These are phyloP conservation scores for Paraglomus brasilianum DNA, from an alignment of 192 early-diverging fungal genomes.

Conservation along the genomic window DNA sequence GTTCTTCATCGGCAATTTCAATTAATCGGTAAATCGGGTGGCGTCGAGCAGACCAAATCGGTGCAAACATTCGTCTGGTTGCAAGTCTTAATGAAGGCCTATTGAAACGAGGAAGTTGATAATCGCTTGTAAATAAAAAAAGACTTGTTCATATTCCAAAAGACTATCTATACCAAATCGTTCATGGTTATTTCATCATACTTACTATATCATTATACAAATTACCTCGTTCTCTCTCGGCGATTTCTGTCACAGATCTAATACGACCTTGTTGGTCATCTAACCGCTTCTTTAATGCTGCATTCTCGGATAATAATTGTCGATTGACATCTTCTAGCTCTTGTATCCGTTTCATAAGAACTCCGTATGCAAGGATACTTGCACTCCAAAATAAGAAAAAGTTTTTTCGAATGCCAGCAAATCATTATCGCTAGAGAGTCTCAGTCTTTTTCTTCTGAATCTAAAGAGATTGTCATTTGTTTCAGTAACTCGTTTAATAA, in stretches of 20 bases:
- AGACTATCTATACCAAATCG: slow-evolving; percentile 23
- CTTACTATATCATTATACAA: slow-evolving; percentile 10
- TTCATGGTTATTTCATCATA: slow-evolving; percentile 16
- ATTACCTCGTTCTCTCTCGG: slow-evolving; percentile 8
- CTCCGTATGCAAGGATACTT: not conserved
- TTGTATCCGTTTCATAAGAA: not conserved
- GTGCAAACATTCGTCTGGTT: not conserved
- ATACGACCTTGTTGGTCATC: slow-evolving; percentile 9
- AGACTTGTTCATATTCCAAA: slow-evolving; percentile 22
- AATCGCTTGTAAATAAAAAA: slow-evolving; percentile 14
- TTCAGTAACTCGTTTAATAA: not conserved
- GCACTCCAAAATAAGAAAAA: slow-evolving; percentile 16
- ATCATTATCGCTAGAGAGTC: slow-evolving; percentile 4
- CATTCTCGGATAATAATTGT: slow-evolving; percentile 9
- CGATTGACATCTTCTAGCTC: not conserved
- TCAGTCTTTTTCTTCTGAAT: slow-evolving; percentile 24
- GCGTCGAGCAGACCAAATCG: not conserved
- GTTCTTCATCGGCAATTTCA: not conserved
- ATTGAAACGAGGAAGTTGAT: slow-evolving; percentile 26
- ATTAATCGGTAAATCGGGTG: slow-evolving; percentile 8
- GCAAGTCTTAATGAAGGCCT: not conserved
- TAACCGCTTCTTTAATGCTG: slow-evolving; percentile 1
- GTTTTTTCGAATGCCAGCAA: not conserved
- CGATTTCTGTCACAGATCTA: not conserved
- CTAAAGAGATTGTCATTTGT: not conserved